Base-by-base conservation (phyloP, 169 alveolate genomes). In the Babesia caballi region DNA sequence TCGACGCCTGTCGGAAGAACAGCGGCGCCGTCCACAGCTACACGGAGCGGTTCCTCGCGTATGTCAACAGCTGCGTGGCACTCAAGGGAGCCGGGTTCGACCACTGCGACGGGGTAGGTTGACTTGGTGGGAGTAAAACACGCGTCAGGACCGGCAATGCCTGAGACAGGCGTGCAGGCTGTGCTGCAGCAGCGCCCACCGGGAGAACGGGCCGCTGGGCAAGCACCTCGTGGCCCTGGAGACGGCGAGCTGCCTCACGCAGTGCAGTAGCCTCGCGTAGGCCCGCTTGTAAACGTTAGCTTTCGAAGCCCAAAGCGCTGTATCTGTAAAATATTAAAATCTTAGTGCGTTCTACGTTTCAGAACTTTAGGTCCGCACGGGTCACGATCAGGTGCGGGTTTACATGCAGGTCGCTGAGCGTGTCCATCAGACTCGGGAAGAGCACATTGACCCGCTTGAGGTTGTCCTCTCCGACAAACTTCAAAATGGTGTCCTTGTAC, bases 1-100 rank as follows among this genome's bases (percentile, higher is more conserved):
- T 70, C 35, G 67, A 51, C 38, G 82, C 66, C 27, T 88, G 93
- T 47, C 76, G 78, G 50, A 83, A 73, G 52, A 88, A 88, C 78
- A 72, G 83, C 57, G 69, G 66, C 52, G 58, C 77, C 38, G 87
- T 82, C 32, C 66, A 68, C 33, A 38, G 49, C 56, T 65, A 78
- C 59, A 27, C 40, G 0, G 68, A 42, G 51, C 63, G 33, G 58
- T 78, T 78, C 58, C 50, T 46, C 27, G 21, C 75, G 23, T 69
- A 68, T 46, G 60, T 78, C 27, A 50, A 59, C 30, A 53, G 74
- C 30, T 78, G 86, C 58, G 72, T 66, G 19, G 58, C 81, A 15
- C 57, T 78, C 27, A 51, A 78, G 68, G 86, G 86, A 0, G 73
- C 67, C 25, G 86, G 58, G 3, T 78, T 67, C 57, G 61, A 78